These are phyloP conservation scores for Leersia perrieri DNA, from an alignment of 176 grass and related monocot species.

Conservation along the genomic window DNA sequence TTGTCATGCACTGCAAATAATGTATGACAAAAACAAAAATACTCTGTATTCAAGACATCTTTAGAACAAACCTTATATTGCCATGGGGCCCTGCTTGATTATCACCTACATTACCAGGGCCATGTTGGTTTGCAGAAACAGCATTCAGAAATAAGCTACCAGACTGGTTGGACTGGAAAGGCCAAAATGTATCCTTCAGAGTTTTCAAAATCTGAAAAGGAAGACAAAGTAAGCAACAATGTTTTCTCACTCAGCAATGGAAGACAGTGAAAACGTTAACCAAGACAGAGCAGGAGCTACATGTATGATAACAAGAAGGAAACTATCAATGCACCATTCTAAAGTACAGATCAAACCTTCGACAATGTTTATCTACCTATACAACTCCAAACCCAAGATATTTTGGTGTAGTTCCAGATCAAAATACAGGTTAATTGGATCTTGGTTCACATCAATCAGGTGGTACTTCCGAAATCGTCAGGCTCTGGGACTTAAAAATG, in stretches of 20 bases:
- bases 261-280: neutral
- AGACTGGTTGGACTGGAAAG: constrained; percentile 64
- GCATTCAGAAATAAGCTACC: constrained; percentile 83
- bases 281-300: neutral
- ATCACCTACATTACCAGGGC: constrained; percentile 43
- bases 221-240: constrained; percentile 1
- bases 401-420: neutral
- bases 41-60: neutral
- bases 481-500: neutral
- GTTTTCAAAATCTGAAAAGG: constrained; percentile 64
- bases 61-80: constrained; percentile 57
- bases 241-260: neutral
- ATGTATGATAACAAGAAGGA: neutral
- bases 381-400: constrained; percentile 5
- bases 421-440: neutral
- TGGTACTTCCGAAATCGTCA: neutral
- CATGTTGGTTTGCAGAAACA: constrained; percentile 54
- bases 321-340: neutral
- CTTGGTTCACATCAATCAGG: neutral
- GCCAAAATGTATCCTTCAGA: constrained; percentile 88
- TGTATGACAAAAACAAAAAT: neutral
- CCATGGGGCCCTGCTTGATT: constrained; percentile 31
- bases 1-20: neutral
- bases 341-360: neutral
- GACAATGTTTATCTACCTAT: neutral